A percentile compares a stretch with the other conserved stretches of the same genome.
phyloP scores from a whole-genome alignment of 345 rosid genomes.

The Clarkia xantiana region DNA sequence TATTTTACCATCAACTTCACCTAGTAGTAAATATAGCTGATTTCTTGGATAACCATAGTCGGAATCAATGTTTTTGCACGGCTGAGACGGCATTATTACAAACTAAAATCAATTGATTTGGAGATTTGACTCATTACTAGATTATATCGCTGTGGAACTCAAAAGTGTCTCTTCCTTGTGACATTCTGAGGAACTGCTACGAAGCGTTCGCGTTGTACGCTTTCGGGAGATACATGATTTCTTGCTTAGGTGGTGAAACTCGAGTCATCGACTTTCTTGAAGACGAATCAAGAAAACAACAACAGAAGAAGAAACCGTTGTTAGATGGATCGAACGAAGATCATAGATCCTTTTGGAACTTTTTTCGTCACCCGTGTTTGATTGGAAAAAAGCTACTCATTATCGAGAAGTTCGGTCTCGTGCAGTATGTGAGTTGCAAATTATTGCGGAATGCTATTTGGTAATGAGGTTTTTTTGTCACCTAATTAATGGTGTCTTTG shows the following conservation, averaged over 20 bases:
- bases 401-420: conserved; percentile 63
- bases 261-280: conserved; percentile 49
- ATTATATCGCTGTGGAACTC: conserved; percentile 51
- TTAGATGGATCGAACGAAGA: conserved; percentile 22
- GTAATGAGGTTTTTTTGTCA: too few relatives aligned
- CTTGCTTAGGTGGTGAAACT: conserved; percentile 81
- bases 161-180: conserved; percentile 51
- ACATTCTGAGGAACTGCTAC: conserved; percentile 69
- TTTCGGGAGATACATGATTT: conserved; percentile 77
- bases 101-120: too few relatives aligned
- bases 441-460: not conserved
- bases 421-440: conserved; percentile 53
- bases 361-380: conserved; percentile 45
- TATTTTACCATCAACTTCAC: too few relatives aligned
- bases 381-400: conserved; percentile 56
- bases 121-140: conserved; percentile 15
- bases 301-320: conserved; percentile 22
- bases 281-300: conserved; percentile 26
- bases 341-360: conserved; percentile 28
- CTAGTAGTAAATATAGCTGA: too few relatives aligned
- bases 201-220: conserved; percentile 87
- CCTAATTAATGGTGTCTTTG: conserved; percentile 3
- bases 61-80: not conserved
- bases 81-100: too few relatives aligned
- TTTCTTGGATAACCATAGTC: too few relatives aligned